phyloP scores from a whole-genome alignment of 805 yeast genomes.

The Starmerella tilneyi region DNA sequence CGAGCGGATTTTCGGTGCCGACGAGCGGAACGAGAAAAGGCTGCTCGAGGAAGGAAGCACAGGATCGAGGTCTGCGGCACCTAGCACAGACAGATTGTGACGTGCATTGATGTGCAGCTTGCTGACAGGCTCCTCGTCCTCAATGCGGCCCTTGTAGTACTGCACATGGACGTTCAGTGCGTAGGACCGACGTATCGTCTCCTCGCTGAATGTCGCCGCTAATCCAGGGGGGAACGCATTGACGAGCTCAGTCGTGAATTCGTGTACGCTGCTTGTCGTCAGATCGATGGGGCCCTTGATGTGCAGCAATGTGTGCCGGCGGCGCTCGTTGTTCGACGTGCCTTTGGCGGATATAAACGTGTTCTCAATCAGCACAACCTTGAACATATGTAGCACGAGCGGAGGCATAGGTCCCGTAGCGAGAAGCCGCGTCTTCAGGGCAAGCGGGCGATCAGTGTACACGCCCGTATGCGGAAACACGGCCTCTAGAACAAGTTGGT shows the following conservation, averaged over 20 bases:
- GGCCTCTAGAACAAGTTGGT: conserved; percentile 3
- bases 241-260: conserved; percentile 4
- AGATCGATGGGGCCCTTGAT: conserved; percentile 5
- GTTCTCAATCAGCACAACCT: conserved; percentile 9
- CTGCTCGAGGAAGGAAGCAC: conserved; percentile 7
- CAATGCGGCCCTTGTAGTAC: conserved; percentile 10
- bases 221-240: conserved; percentile 12
- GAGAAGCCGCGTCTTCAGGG: not conserved
- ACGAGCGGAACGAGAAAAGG: not conserved
- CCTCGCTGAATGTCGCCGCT: conserved; percentile 11
- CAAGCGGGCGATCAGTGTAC: conserved; percentile 13
- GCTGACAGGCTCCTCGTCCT: conserved; percentile 1
- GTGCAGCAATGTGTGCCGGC: conserved; percentile 10
- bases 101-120: conserved; percentile 12
- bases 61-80: not conserved
- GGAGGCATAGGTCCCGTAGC: conserved; percentile 13
- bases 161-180: conserved; percentile 9
- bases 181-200: conserved; percentile 14
- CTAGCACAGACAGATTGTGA: conserved; percentile 4
- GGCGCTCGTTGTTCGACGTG: conserved; percentile 6
- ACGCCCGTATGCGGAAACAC: conserved; percentile 14
- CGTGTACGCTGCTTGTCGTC: conserved; percentile 3
- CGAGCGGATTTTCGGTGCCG: not conserved
- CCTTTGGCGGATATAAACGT: conserved; percentile 10
- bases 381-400: conserved; percentile 5